phyloP scores from a whole-genome alignment of 2,329 filamentous ascomycete genomes.

The Colletotrichum orbiculare region DNA sequence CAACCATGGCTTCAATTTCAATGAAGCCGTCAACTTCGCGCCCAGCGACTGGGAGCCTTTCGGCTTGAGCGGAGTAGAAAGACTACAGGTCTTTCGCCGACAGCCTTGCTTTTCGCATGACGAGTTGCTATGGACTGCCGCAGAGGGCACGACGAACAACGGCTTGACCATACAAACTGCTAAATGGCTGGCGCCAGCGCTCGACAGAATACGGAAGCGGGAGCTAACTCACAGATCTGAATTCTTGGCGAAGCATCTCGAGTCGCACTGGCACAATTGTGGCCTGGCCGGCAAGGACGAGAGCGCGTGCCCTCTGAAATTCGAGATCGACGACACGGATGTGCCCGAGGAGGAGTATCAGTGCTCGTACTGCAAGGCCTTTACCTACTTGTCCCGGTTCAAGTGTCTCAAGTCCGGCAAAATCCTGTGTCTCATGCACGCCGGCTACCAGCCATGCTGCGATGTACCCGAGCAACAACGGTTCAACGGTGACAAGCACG shows the following conservation, averaged over 20 bases:
- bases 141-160: slow-evolving; percentile 76
- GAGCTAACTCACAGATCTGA: slow-evolving; percentile 76
- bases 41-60: slow-evolving; percentile 95
- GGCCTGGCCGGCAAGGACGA: slow-evolving; percentile 58
- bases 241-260: slow-evolving; percentile 75
- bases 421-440: slow-evolving; percentile 84
- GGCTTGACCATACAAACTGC: slow-evolving; percentile 83
- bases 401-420: slow-evolving; percentile 86
- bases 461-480: slow-evolving; percentile 73
- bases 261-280: slow-evolving; percentile 65
- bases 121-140: slow-evolving; percentile 91
- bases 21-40: slow-evolving; percentile 98
- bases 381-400: slow-evolving; percentile 90
- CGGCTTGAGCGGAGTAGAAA: slow-evolving; percentile 85
- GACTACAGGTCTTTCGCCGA: slow-evolving; percentile 86
- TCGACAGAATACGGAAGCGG: slow-evolving; percentile 80
- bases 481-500: slow-evolving; percentile 76
- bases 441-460: slow-evolving; percentile 85
- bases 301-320: slow-evolving; percentile 67
- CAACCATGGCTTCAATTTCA: slow-evolving; percentile 99
- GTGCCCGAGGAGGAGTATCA: slow-evolving; percentile 93
- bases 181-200: slow-evolving; percentile 91
- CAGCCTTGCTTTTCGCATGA: slow-evolving; percentile 98
- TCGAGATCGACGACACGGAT: slow-evolving; percentile 77
- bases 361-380: slow-evolving; percentile 91